Evolutionary conservation across 495 filamentous ascomycete species (phyloP), one percentile per base, ranked within the genome.

Genomic region (Xylaria bambusicola): DNA sequence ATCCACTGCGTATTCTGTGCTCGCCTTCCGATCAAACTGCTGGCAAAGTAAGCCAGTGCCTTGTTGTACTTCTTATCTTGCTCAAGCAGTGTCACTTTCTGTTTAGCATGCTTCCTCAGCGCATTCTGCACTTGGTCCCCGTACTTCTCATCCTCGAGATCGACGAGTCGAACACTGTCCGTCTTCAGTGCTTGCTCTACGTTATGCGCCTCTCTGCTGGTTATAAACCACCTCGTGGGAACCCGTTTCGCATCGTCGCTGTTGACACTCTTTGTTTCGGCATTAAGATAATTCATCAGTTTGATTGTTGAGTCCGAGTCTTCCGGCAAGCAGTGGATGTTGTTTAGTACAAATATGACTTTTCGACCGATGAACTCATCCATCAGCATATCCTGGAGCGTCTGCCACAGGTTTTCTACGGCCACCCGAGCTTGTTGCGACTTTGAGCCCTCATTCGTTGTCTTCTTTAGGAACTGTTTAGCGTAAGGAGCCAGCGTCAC

Each of bases 331-430:
- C 52, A 59, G 53, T 77, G 73, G 2, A 77, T 45, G 49, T 75
- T 76, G 55, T 73, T 71, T 26, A 77, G 54, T 2, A 77, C 63
- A 41, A 75, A 70, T 40, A 73, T 71, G 27, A 75, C 69, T 48
- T 67, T 67, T 26, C 55, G 65, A 1, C 66, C 72, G 21, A 70
- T 68, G 18, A 65, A 68, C 6, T 69, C 64, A 21, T 74, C 72
- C n/a, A 56, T 60, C 40, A 74, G 69, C 58, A 73, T 73, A 27
- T 70, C 71, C 58, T 67, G 66, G 38, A 74, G 64, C 8, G 61
- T 58, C 36, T 70, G 68, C 70, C 72, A 74, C n/a, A 74, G 26
- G 23, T 74, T 73, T 40, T 74, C 70, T 15, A 74, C 63, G 6
- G 65, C 68, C 7, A 64, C 49, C 12, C 60, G 52, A 1, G 62